Evolutionary conservation across 1,284 basidiomycete species (phyloP).

Genomic region (Pulveroboletus sp.): DNA sequence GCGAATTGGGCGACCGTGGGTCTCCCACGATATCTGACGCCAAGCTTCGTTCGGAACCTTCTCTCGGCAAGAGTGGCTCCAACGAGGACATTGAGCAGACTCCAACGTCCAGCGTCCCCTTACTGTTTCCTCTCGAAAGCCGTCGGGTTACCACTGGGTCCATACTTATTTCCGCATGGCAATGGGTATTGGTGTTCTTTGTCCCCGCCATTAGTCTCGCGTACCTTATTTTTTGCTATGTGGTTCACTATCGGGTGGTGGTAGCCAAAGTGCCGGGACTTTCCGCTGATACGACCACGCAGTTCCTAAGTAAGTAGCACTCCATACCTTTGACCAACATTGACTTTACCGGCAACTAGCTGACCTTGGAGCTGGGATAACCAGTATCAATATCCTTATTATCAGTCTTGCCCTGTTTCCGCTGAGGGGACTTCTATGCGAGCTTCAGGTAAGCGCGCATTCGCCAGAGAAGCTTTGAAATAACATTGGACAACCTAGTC

Average conservation of each 20-base stretch:
- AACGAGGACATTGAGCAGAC: not conserved
- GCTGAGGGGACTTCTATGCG: constrained; percentile 4
- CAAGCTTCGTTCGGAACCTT: not conserved
- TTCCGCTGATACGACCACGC: not conserved
- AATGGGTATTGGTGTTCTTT: constrained; percentile 3
- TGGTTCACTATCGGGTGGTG: constrained; percentile 17
- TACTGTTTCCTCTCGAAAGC: not conserved
- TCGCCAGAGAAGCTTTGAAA: not conserved
- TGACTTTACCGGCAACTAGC: not conserved
- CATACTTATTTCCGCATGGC: not conserved
- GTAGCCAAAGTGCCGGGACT: constrained; percentile 1
- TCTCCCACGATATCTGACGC: not conserved
- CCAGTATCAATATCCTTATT: constrained; percentile 15
- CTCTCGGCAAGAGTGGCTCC: not conserved
- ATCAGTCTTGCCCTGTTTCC: constrained; percentile 14
- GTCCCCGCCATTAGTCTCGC: constrained; percentile 1
- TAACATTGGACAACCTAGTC: constrained; percentile 2
- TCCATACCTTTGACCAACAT: too few relatives aligned
- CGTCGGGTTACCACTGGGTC: not conserved
- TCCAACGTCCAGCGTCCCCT: not conserved
- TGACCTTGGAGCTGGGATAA: constrained; percentile 9
- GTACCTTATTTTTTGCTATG: constrained; percentile 17
- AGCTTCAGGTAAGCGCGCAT: constrained; percentile 6
- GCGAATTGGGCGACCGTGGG: too few relatives aligned
- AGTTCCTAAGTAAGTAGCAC: constrained; percentile 6